Conservation (phyloP, 2,329 filamentous ascomycete species). For the Thyridium curvatum region DNA sequence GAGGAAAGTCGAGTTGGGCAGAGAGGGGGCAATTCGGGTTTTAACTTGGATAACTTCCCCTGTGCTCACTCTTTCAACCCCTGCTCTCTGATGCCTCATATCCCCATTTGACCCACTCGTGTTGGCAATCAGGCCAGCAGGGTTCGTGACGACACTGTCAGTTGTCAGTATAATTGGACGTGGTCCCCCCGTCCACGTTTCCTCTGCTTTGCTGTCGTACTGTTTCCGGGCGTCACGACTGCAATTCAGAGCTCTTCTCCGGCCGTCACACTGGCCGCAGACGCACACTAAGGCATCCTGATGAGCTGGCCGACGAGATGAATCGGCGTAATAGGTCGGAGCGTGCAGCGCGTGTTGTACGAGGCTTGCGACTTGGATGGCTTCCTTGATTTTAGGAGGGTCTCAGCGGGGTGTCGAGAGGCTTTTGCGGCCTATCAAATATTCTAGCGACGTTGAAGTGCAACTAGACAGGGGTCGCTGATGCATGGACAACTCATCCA, state of each 20-base stretch:
- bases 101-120: no score
- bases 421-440: slow-evolving; percentile 36
- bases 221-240: no score
- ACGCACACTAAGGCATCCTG: slow-evolving; percentile 18
- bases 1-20: slow-evolving; percentile 8
- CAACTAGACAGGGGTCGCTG: slow-evolving; percentile 13
- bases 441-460: slow-evolving; percentile 21
- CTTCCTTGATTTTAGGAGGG: slow-evolving; percentile 31
- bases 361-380: slow-evolving; percentile 24
- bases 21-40: slow-evolving; percentile 13
- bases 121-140: no score
- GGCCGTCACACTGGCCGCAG: slow-evolving; percentile 39
- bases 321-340: slow-evolving; percentile 31
- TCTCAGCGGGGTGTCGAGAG: slow-evolving; percentile 27
- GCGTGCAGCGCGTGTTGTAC: slow-evolving; percentile 11
- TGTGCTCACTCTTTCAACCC: no score
- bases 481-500: slow-evolving; percentile 31
- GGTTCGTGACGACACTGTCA: no score
- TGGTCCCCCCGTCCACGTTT: no score
- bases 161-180: no score
- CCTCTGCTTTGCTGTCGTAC: no score
- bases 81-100: no score
- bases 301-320: slow-evolving; percentile 37
- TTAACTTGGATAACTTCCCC: slow-evolving; percentile 7
- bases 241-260: background rate